These are phyloP conservation scores for Agapanthus africanus DNA, from an alignment of 106 monocot species.

Conservation along the genomic window DNA sequence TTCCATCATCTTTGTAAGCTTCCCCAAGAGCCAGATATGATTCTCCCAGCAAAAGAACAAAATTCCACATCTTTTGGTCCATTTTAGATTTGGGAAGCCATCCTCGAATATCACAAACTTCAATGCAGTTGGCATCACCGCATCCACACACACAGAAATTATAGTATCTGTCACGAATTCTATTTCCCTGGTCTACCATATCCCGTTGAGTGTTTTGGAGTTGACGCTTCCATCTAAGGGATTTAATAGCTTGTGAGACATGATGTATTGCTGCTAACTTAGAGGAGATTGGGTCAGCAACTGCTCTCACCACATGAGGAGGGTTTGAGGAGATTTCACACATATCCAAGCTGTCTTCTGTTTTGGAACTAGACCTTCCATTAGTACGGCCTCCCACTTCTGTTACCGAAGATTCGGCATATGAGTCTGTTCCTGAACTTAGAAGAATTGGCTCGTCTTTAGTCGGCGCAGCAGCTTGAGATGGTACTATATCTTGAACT, in stretches of 20 bases:
- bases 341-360: constrained; percentile 33
- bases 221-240: constrained; percentile 93
- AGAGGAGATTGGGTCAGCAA: constrained; percentile 83
- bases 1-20: constrained; percentile 77
- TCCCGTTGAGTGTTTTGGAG: constrained; percentile 49
- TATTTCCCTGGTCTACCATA: constrained; percentile 29
- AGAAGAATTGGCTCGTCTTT: constrained; percentile 12
- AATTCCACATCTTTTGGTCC: constrained; percentile 95
- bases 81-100: constrained; percentile 94
- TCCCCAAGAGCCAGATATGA: constrained; percentile 95
- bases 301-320: constrained; percentile 31
- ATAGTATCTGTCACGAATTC: constrained; percentile 28
- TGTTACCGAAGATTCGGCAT: neutral
- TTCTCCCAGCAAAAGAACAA: constrained; percentile 91
- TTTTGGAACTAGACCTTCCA: constrained; percentile 3
- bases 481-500: constrained; percentile 16
- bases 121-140: constrained; percentile 90
- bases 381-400: constrained; percentile 18
- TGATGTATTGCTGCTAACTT: constrained; percentile 97
- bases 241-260: constrained; percentile 96
- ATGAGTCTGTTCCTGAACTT: constrained; percentile 10
- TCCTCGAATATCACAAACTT: constrained; percentile 93
- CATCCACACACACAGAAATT: constrained; percentile 64
- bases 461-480: constrained; percentile 7
- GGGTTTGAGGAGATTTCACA: constrained; percentile 23